Percentiles rank a stretch among this genome's conserved stretches.
These are phyloP conservation scores for Penicillium sp. DNA, from an alignment of 2,329 filamentous ascomycete genomes.

Conservation along the genomic window DNA sequence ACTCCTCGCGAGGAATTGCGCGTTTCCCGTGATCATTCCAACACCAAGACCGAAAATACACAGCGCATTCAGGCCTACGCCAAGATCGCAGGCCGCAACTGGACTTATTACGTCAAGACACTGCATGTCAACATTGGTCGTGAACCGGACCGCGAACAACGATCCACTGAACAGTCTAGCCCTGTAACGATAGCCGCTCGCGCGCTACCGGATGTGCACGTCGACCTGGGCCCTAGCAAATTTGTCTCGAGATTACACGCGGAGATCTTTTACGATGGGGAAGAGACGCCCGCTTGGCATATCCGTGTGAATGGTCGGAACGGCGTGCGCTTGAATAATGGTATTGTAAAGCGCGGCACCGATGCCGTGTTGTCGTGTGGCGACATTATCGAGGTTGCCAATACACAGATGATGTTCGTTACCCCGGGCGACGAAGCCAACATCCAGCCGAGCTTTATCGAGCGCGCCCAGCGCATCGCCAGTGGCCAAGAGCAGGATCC, in stretches of 20 bases:
- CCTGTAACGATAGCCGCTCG: conserved; percentile 47
- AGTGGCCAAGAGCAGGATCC: conserved; percentile 39
- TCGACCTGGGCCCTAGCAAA: conserved; percentile 85
- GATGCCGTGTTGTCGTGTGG: conserved; percentile 74
- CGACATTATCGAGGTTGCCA: conserved; percentile 86
- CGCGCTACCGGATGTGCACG: conserved; percentile 64
- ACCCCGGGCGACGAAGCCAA: conserved; percentile 74
- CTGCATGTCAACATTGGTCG: conserved; percentile 52
- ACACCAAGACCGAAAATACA: conserved; percentile 47
- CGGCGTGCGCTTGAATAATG: conserved; percentile 80
- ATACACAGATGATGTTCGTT: conserved; percentile 98
- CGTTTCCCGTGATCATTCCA: conserved; percentile 48
- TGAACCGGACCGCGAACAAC: conserved; percentile 48
- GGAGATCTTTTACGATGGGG: conserved; percentile 72
- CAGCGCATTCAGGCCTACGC: conserved; percentile 53
- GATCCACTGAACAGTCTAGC: conserved; percentile 47
- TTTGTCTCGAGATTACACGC: conserved; percentile 77
- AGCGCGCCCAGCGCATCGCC: conserved; percentile 59
- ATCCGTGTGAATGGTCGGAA: conserved; percentile 89
- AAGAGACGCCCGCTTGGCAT: conserved; percentile 68
- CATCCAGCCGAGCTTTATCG: conserved; percentile 69
- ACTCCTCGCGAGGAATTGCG: conserved; percentile 46
- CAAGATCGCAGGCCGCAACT: conserved; percentile 53
- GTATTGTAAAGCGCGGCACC: conserved; percentile 66
- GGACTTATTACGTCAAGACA: conserved; percentile 55